These are phyloP conservation scores for Pseudocohnilembus persalinus DNA, from an alignment of 169 alveolate species.

Conservation along the genomic window DNA sequence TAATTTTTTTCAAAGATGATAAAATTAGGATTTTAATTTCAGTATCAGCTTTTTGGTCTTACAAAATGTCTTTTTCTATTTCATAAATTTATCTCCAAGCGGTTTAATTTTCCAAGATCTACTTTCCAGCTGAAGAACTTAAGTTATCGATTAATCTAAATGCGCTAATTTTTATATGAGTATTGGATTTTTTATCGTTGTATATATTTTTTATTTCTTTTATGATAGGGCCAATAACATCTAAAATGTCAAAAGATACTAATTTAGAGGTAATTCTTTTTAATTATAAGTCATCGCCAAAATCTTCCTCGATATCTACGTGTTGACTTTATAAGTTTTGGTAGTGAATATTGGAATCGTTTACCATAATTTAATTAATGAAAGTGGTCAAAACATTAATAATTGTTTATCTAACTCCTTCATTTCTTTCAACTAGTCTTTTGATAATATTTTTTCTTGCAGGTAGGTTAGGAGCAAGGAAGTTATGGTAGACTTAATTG, in stretches of 20 bases:
- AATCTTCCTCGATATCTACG: background rate
- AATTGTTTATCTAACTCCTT: constrained; percentile 58
- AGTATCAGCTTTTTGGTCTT: background rate
- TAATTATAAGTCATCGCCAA: background rate
- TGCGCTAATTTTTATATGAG: background rate
- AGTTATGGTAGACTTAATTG: constrained; percentile 23
- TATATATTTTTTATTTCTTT: background rate
- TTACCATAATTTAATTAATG: constrained; percentile 35
- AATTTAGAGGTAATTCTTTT: background rate
- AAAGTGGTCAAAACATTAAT: constrained; percentile 49
- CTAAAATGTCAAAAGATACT: background rate
- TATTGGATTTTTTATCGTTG: background rate
- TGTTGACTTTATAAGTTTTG: background rate
- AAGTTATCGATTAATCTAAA: background rate
- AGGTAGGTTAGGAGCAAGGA: constrained; percentile 14
- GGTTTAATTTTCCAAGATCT: background rate
- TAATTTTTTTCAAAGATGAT: background rate
- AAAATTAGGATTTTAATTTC: background rate
- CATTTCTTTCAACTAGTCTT: constrained; percentile 68
- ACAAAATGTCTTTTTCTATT: background rate
- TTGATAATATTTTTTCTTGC: constrained; percentile 27
- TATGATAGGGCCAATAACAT: background rate
- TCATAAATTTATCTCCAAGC: background rate
- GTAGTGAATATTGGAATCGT: constrained; percentile 11
- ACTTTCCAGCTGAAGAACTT: background rate